Percentiles rank a stretch among this genome's conserved stretches.
phyloP scores from a whole-genome alignment of 306 rosid genomes.

The Quercus berberidifolia region DNA sequence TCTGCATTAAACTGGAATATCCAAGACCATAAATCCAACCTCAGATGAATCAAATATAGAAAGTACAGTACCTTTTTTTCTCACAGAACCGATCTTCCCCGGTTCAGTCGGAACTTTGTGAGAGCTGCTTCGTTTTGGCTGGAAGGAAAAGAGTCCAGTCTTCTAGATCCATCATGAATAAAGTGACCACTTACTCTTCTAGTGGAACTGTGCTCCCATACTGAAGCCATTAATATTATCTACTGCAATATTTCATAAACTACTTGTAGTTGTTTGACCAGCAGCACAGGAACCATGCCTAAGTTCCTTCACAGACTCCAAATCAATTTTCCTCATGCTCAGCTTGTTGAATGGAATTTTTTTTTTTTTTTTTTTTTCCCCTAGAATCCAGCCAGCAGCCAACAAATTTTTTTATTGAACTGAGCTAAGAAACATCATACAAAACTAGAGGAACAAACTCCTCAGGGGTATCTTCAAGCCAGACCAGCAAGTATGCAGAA shows the following conservation, averaged over 20 bases:
- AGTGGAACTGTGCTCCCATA: constrained; percentile 38
- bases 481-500: no score
- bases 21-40: background rate
- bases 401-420: no score
- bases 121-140: constrained; percentile 78
- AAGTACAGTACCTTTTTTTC: constrained; percentile 65
- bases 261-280: constrained; percentile 29
- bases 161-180: constrained; percentile 32
- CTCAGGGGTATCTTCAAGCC: no score
- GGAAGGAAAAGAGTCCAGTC: constrained; percentile 30
- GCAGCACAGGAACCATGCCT: constrained; percentile 40
- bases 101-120: constrained; percentile 59
- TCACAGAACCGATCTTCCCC: constrained; percentile 62
- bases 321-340: constrained; percentile 18
- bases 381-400: no score
- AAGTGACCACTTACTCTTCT: constrained; percentile 23
- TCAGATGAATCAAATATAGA: background rate
- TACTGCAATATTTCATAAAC: constrained; percentile 29
- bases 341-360: constrained; percentile 24
- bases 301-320: constrained; percentile 18
- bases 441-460: no score
- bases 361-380: no score
- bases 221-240: constrained; percentile 20
- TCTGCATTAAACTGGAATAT: background rate
- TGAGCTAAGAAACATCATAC: no score